A percentile compares a stretch with the other conserved stretches of the same genome.
phyloP scores from a whole-genome alignment of 768 basidiomycete genomes.

The Collybiopsis luxurians region DNA sequence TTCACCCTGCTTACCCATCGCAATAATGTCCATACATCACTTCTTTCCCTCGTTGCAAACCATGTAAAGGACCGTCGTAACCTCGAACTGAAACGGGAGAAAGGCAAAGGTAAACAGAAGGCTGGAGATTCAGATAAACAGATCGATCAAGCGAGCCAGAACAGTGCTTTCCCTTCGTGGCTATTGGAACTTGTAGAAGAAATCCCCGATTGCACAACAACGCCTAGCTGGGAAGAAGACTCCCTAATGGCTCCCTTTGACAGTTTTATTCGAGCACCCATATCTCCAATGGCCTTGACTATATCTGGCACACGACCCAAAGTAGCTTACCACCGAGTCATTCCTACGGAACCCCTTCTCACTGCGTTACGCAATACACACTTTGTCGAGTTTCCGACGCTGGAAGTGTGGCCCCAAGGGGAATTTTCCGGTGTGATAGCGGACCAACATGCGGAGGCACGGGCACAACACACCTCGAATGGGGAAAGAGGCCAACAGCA shows the following conservation, averaged over 20 bases:
- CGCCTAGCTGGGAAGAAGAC: conserved; percentile 41
- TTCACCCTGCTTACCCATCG: conserved; percentile 63
- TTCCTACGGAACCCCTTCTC: conserved; percentile 45
- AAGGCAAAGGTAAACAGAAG: conserved; percentile 17
- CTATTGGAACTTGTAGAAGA: conserved; percentile 42
- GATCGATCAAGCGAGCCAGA: background rate
- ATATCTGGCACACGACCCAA: conserved; percentile 19
- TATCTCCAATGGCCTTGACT: conserved; percentile 20
- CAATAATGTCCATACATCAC: conserved; percentile 47
- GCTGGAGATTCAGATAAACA: background rate
- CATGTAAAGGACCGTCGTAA: conserved; percentile 25
- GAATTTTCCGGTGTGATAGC: conserved; percentile 64
- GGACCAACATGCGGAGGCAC: conserved; percentile 37
- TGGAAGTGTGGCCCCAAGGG: conserved; percentile 62
- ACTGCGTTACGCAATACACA: conserved; percentile 52
- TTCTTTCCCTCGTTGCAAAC: conserved; percentile 48
- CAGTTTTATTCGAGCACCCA: conserved; percentile 55
- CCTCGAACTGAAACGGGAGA: conserved; percentile 46
- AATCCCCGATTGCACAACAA: background rate
- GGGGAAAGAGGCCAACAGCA: conserved; percentile 23
- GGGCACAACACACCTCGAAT: background rate
- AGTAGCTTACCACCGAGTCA: conserved; percentile 55
- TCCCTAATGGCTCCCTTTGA: conserved; percentile 46
- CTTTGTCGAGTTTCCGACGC: conserved; percentile 83
- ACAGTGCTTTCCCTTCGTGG: conserved; percentile 45